Evolutionary conservation across 1,284 basidiomycete species (phyloP).

Genomic region (Cutaneotrichosporon sp.): DNA sequence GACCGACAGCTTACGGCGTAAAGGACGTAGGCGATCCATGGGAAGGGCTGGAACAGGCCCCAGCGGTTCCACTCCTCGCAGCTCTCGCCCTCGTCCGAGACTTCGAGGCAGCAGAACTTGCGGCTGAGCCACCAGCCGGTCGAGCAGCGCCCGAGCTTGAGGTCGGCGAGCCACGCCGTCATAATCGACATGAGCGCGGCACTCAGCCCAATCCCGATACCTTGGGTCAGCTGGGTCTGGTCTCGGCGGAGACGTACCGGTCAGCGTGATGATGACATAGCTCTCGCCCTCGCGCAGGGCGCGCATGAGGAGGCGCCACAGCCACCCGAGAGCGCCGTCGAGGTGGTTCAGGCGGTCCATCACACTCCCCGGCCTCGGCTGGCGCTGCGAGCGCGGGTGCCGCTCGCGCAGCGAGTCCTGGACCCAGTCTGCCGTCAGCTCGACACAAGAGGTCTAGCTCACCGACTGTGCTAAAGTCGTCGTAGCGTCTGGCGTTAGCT

Average conservation of each 20-base stretch:
- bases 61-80: conserved; percentile 94
- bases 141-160: conserved; percentile 95
- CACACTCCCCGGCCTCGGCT: conserved; percentile 27
- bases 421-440: conserved; percentile 72
- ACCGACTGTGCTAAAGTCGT: conserved; percentile 81
- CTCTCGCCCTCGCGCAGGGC: conserved; percentile 60
- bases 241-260: conserved; percentile 63
- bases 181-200: conserved; percentile 93
- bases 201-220: conserved; percentile 86
- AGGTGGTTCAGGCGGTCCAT: conserved; percentile 40
- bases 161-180: conserved; percentile 97
- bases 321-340: conserved; percentile 56
- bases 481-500: conserved; percentile 50
- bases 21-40: conserved; percentile 83
- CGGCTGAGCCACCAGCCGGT: conserved; percentile 99
- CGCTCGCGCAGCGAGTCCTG: conserved; percentile 89
- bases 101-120: conserved; percentile 93
- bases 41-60: conserved; percentile 72
- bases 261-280: conserved; percentile 77
- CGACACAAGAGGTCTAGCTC: conserved; percentile 30
- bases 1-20: conserved; percentile 71
- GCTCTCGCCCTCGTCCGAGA: conserved; percentile 68
- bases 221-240: conserved; percentile 58
- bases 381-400: conserved; percentile 52
- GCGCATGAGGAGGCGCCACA: conserved; percentile 66